Evolutionary conservation across 495 filamentous ascomycete genomes (phyloP), one percentile per base, ranked within the genome.

Genomic region (Aspergillus avenaceus): DNA sequence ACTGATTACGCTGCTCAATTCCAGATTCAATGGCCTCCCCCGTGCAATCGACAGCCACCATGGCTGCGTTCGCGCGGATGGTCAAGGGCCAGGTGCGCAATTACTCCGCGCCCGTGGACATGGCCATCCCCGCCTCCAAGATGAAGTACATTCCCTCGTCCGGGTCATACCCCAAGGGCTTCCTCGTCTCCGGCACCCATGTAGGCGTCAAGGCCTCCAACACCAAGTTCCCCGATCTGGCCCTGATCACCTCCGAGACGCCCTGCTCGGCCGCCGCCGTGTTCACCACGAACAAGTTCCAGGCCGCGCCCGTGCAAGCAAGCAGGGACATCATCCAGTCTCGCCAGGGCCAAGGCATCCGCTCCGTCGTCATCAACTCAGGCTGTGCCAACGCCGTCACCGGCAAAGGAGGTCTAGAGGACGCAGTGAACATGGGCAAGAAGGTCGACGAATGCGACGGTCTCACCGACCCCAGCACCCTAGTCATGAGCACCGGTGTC

Each of bases 351-450:
- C 69, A 78, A 40, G 88, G 87, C 0, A 77, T 97, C 48, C 80
- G 84, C 45, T 84, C 86, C 19, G 83, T 99, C 22, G 82, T 99
- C 14, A 85, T 96, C 69, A 99, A 99, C 70, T 90, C 89, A 24
- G 95, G 93, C 36, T 96, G 92, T 61, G 93, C 93, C 46, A 99
- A 99, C 78, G 95, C 93, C 4, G 91, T 99, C 25, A 99, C 93
- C 2, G 93, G 93, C 31, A 92, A 87, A 64, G 86, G 86, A 21
- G 93, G 93, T 2, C 67, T 95, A 54, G 87, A 96, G 61, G 91
- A 97, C 79, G 93, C 95, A 11, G 68, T 78, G 40, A 77, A 73
- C 46, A 97, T 99, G 95, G 90, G 82, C 0, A 69, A 72, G 53
- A 83, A 79, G 44, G 87, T 91, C 4, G 91, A 97, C 61, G 73